Base-by-base conservation (phyloP, 169 alveolate species). In the Plasmodium berghei region DNA sequence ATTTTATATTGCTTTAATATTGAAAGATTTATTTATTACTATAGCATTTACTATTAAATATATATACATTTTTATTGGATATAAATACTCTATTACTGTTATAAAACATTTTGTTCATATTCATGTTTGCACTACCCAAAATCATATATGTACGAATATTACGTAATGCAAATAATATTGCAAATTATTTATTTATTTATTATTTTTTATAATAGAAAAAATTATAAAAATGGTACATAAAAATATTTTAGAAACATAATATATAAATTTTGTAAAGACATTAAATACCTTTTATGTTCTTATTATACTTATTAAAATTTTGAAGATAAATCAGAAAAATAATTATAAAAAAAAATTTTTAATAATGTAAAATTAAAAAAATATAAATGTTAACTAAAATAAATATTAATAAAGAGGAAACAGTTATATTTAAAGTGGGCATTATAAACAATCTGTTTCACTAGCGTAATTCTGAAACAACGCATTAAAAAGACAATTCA, bases 401-500 rank as follows among this genome's bases (percentile, higher is more conserved):
- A 73, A 24, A 73, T 28, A 73, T 40, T 24, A 40, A 40, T 28
- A 59, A 34, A 73, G 54, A 26, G 18, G n/a, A 73, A 56, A 18
- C 9, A 9, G 14, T 49, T 34, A 16, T 58, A 28, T 62, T 58
- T 55, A 26, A 73, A 58, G 69, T 56, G 34, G 48, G 34, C 3
- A 73, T 16, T 42, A 20, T 54, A 73, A 56, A 56, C 20, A 58
- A 14, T 52, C 22, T 58, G 62, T 73, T 73, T 58, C 42, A 72
- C n/a, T 73, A 73, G 12, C 58, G 72, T 58, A 63, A 64, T 49
- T 63, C 40, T 14, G 40, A 28, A 40, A 46, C 20, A 62, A 56
- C 18, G 16, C 16, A 59, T 73, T 59, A 56, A 73, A 73, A 73
- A 58, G 87, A 73, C 71, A 58, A 34, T 34, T 42, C 61, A 42